These are phyloP conservation scores for Phaseolus coccineus DNA, from an alignment of 331 rosid species.

Conservation along the genomic window DNA sequence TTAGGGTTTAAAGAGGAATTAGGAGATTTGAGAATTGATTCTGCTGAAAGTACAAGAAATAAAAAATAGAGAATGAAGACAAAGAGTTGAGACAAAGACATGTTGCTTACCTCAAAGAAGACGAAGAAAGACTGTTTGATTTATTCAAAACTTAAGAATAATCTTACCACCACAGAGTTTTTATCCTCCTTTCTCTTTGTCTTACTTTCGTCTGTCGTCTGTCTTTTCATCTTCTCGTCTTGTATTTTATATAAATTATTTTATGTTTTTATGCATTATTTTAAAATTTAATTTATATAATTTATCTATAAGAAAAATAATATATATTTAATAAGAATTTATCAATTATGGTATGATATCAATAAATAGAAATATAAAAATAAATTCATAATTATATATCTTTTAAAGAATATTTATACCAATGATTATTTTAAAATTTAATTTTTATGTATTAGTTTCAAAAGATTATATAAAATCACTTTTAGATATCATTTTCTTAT, in stretches of 20 bases:
- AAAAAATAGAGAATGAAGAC: background rate
- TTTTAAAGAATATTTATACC: no score
- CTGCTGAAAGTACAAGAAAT: background rate
- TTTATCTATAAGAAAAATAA: background rate
- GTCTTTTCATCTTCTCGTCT: accelerated
- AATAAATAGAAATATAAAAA: background rate
- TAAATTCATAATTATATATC: no score
- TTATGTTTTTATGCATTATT: background rate
- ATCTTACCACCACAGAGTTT: background rate
- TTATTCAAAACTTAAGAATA: constrained; percentile 38
- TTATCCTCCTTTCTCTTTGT: background rate
- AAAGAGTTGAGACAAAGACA: constrained; percentile 5
- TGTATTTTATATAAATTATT: background rate
- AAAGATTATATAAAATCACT: no score
- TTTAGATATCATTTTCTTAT: no score
- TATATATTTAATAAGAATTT: background rate
- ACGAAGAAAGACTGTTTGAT: constrained; percentile 16
- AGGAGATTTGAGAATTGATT: constrained; percentile 24
- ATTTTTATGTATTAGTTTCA: no score
- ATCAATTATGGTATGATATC: background rate
- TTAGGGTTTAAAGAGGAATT: constrained; percentile 45
- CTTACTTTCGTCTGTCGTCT: no score
- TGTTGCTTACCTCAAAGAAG: constrained; percentile 46
- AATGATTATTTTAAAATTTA: no score
- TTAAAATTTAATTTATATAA: background rate